A percentile compares a stretch with the other conserved stretches of the same genome.
Conservation (phyloP, 805 yeast species). For the Ogataea siamensis region DNA sequence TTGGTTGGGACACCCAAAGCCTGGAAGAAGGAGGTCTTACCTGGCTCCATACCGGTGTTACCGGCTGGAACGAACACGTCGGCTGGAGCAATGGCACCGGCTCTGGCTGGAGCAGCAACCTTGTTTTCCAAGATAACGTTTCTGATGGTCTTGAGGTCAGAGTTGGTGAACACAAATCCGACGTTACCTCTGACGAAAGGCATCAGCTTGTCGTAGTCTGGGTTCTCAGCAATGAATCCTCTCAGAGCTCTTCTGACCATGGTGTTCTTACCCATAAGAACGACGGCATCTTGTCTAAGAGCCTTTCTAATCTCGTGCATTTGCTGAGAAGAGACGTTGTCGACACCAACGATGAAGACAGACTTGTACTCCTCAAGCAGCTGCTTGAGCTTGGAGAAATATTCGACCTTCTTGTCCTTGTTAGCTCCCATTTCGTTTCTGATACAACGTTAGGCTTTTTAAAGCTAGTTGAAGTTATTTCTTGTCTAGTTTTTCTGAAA, state of each 20-base stretch:
- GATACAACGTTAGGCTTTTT: constrained; percentile 78
- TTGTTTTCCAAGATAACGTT: constrained; percentile 84
- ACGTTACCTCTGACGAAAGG: constrained; percentile 97
- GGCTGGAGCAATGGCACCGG: constrained; percentile 98
- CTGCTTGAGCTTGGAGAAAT: constrained; percentile 93
- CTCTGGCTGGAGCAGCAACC: constrained; percentile 99
- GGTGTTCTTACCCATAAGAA: constrained; percentile 99
- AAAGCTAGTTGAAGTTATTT: constrained; percentile 48
- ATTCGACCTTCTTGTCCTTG: constrained; percentile 95
- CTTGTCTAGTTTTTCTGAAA: constrained; percentile 4
- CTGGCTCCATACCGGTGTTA: constrained; percentile 99
- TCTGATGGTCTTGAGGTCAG: constrained; percentile 88
- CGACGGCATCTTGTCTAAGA: constrained; percentile 91
- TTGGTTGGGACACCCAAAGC: constrained; percentile 99
- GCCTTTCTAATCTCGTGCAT: constrained; percentile 99
- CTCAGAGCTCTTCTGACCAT: constrained; percentile 99
- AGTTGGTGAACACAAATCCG: constrained; percentile 99
- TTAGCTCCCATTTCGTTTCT: constrained; percentile 99
- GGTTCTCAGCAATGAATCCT: constrained; percentile 88
- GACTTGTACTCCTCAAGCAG: constrained; percentile 96
- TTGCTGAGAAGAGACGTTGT: constrained; percentile 99
- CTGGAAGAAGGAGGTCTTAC: constrained; percentile 99
- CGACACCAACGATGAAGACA: constrained; percentile 98
- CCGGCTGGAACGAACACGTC: constrained; percentile 98
- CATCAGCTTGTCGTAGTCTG: constrained; percentile 92